Base-by-base conservation (phyloP, 495 filamentous ascomycete species). In the Penicillium cinerascens region DNA sequence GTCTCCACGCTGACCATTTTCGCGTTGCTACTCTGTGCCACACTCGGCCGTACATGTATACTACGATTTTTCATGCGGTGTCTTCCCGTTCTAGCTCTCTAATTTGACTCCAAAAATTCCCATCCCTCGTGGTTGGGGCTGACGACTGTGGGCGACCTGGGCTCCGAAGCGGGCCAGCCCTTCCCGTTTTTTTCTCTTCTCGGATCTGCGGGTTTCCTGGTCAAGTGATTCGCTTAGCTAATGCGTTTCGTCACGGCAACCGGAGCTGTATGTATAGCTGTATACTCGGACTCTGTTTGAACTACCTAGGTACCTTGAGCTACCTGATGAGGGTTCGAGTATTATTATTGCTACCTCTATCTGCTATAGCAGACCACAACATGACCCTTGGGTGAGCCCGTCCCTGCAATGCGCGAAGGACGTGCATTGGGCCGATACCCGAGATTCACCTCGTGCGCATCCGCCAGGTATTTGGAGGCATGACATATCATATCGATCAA, bases 121-220 rank as follows among this genome's bases (percentile, higher is more conserved):
- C 27, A 22, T 29, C 18, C 27, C 41, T 10, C 40, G n/a, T 20
- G 36, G 42, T 29, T 23, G 23, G 46, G 39, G 47, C n/a, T 25
- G 36, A 15, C n/a, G 18, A 9, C 20, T 29, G 43, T 40, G 10
- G 26, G 36, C 27, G 44, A 26, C 40, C 21, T 13, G 44, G 39
- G 33, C 44, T 47, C 55, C 64, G 54, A 63, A 56, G 63, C 66
- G 63, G 69, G 59, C 55, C 71, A 63, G 55, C 52, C 50, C 63
- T 71, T 64, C 61, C 61, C 58, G 61, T 61, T 71, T 71, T 68
- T 72, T 66, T 63, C 60, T 66, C 68, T 69, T 73, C 59, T 73
- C 71, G 70, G 71, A 63, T 69, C 66, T 59, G 58, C 69, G 70
- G 71, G 66, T 69, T 58, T 49, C 49, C 39, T 48, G 44, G 58